These are phyloP conservation scores for Russula olivacea DNA, from an alignment of 768 basidiomycete genomes.

Conservation along the genomic window DNA sequence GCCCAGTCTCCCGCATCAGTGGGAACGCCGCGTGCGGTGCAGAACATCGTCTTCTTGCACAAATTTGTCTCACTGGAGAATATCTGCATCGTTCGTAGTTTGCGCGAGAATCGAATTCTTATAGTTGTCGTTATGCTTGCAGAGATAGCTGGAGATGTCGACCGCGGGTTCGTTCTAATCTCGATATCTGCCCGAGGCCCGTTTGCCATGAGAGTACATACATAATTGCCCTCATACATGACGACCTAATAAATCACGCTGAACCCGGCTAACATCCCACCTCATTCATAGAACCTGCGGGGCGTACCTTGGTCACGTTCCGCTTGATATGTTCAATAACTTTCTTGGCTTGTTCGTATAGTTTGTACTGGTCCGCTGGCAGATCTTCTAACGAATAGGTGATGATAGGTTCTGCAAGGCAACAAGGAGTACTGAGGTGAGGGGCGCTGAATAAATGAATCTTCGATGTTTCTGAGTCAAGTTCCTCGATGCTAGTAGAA, in stretches of 20 bases:
- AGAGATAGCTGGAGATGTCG: not conserved
- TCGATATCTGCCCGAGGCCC: constrained; percentile 42
- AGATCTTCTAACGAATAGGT: constrained; percentile 35
- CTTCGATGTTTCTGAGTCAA: constrained; percentile 30
- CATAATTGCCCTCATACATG: constrained; percentile 34
- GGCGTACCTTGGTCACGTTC: constrained; percentile 46
- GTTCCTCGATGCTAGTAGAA: not conserved
- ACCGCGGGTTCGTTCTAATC: constrained; percentile 25
- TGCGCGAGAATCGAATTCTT: constrained; percentile 23
- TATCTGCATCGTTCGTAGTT: constrained; percentile 21
- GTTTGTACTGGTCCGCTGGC: constrained; percentile 40
- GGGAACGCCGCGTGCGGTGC: constrained; percentile 12
- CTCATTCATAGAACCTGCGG: not conserved
- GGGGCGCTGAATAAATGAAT: constrained; percentile 44
- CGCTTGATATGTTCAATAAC: constrained; percentile 46
- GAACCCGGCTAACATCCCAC: not conserved
- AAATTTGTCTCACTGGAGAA: constrained; percentile 2
- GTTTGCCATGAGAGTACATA: constrained; percentile 47
- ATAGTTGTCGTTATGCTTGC: not conserved
- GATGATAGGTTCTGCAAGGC: constrained; percentile 40
- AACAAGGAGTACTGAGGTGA: constrained; percentile 46
- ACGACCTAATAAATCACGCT: constrained; percentile 33
- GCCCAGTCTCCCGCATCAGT: constrained; percentile 20
- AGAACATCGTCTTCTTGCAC: constrained; percentile 23
- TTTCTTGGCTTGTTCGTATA: constrained; percentile 42